Conservation (phyloP, 208 protist species). For the Polymyxa betae region DNA sequence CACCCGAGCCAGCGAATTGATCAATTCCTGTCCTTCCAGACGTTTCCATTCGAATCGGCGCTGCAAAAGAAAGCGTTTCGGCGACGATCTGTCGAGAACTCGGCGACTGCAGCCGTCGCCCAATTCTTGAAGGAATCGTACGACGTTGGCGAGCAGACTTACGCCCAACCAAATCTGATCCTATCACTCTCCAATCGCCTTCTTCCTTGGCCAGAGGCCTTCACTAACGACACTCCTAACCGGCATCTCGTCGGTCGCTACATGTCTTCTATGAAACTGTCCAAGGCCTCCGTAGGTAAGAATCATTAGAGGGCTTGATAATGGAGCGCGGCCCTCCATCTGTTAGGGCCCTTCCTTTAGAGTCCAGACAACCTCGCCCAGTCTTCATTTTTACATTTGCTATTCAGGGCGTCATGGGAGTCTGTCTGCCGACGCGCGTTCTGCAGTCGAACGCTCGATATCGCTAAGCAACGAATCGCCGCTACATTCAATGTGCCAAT, state of each 20-base stretch:
- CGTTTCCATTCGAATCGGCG: neutral
- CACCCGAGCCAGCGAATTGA: neutral
- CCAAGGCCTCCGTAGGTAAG: neutral
- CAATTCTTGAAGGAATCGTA: neutral
- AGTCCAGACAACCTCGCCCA: too few species aligned
- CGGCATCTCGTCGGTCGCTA: neutral
- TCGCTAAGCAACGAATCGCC: constrained; percentile 21
- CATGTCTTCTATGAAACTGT: neutral
- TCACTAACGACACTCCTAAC: neutral
- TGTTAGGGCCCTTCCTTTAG: too few species aligned
- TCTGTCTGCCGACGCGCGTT: too few species aligned
- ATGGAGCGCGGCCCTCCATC: too few species aligned
- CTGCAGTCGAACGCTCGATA: too few species aligned
- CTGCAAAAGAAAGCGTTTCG: constrained; percentile 10
- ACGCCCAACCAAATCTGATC: constrained; percentile 29
- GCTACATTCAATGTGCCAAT: neutral
- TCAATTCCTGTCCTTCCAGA: constrained; percentile 32
- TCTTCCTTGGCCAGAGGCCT: constrained; percentile 13
- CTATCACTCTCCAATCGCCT: constrained; percentile 14
- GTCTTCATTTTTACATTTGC: too few species aligned
- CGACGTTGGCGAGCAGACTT: constrained; percentile 8
- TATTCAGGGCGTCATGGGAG: too few species aligned
- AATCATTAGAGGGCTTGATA: too few species aligned
- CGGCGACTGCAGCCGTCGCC: neutral
- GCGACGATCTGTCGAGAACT: neutral